These are phyloP conservation scores for Psilocybe subaeruginosa DNA, from an alignment of 768 basidiomycete species.

Conservation along the genomic window DNA sequence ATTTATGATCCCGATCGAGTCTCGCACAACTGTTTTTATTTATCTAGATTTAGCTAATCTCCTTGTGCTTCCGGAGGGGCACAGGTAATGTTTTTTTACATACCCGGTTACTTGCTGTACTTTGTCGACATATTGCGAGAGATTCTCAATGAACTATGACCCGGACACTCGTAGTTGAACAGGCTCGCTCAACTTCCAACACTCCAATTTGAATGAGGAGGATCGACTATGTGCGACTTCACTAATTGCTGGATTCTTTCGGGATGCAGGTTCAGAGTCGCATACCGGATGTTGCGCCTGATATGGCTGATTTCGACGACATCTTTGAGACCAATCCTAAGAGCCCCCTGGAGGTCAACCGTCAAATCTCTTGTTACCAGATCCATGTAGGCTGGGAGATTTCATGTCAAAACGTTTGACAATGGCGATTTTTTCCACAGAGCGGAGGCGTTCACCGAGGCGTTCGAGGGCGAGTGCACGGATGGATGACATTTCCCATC, in stretches of 20 bases:
- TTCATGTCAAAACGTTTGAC: conserved; percentile 25
- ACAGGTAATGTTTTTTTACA: background rate
- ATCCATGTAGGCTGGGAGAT: conserved; percentile 31
- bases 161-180: too few relatives aligned
- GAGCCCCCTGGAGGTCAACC: background rate
- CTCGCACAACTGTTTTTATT: too few relatives aligned
- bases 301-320: conserved; percentile 19
- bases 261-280: conserved; percentile 13
- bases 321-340: conserved; percentile 11
- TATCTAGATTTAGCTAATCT: too few relatives aligned
- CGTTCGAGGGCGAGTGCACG: conserved; percentile 28
- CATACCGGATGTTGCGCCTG: conserved; percentile 11
- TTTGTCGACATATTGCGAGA: background rate
- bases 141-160: background rate
- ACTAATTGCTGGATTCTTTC: conserved; percentile 11
- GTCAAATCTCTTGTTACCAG: conserved; percentile 16
- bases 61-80: too few relatives aligned
- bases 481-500: conserved; percentile 30
- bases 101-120: background rate
- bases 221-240: too few relatives aligned
- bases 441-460: conserved; percentile 15
- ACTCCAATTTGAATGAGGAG: too few relatives aligned
- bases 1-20: background rate
- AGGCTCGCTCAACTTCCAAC: too few relatives aligned
- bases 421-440: conserved; percentile 22